phyloP scores from a whole-genome alignment of 345 rosid genomes.

The Salix brachista region DNA sequence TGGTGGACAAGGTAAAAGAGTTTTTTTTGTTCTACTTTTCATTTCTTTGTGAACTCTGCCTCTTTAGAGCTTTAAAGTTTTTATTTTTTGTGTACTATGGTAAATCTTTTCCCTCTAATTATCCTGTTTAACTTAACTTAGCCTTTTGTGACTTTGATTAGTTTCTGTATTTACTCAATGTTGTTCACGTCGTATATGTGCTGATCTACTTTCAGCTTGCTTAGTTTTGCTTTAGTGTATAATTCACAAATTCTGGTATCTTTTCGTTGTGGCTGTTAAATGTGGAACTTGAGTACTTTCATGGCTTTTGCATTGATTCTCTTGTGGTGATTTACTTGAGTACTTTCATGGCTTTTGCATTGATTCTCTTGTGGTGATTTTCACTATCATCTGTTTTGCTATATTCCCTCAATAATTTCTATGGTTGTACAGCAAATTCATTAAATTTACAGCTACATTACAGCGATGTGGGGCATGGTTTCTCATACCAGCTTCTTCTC shows the following conservation, averaged over 20 bases:
- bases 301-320: no score
- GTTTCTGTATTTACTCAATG: not conserved
- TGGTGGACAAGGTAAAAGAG: conserved; percentile 67
- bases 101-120: not conserved
- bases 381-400: not conserved
- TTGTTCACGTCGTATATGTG: not conserved
- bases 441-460: conserved; percentile 34
- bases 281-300: not conserved
- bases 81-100: not conserved
- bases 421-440: conserved; percentile 12
- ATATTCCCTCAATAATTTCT: not conserved
- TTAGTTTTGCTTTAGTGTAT: not conserved
- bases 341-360: conserved; percentile 12
- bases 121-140: not conserved
- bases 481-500: conserved; percentile 18
- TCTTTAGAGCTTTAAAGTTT: not conserved
- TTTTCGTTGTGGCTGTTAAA: conserved; percentile 1
- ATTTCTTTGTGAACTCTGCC: not conserved
- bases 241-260: not conserved
- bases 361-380: not conserved
- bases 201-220: not conserved
- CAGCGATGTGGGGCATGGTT: conserved; percentile 30
- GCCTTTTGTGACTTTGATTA: not conserved
- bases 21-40: not conserved
- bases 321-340: not conserved